Conservation (phyloP, 345 rosid species). For the Leavenworthia alabamica region DNA sequence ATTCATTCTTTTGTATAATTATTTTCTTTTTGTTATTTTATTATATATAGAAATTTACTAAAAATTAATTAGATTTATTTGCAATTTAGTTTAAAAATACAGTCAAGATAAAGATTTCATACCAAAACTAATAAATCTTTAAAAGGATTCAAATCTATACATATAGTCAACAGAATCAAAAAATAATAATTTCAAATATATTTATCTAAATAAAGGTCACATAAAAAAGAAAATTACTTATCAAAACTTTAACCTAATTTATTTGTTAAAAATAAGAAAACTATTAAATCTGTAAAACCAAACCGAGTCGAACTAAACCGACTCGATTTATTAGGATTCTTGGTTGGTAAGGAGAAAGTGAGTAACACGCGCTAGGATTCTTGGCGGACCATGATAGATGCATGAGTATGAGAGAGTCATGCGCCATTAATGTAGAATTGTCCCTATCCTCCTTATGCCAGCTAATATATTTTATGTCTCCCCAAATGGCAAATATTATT, state of each 20-base stretch:
- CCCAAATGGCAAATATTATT: not conserved
- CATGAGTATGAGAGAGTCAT: constrained; percentile 39
- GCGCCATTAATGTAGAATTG: constrained; percentile 33
- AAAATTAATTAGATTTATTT: not conserved
- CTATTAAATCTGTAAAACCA: not conserved
- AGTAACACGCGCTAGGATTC: constrained; percentile 13
- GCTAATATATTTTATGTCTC: constrained; percentile 17
- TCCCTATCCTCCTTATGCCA: constrained; percentile 25
- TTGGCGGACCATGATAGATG: constrained; percentile 32
- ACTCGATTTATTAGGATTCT: not conserved
- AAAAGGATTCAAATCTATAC: not conserved
- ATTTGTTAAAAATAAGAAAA: not conserved
- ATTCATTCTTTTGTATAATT: too few relatives aligned
- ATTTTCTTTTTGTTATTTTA: not conserved
- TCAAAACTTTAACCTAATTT: not conserved
- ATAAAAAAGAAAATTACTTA: not conserved
- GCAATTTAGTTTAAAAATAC: not conserved
- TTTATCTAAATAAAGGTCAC: not conserved
- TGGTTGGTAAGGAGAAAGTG: not conserved
- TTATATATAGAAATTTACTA: not conserved
- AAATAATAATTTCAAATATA: not conserved
- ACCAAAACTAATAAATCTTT: not conserved
- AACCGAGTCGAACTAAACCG: not conserved
- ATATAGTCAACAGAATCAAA: not conserved
- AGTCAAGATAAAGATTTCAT: not conserved